phyloP scores from a whole-genome alignment of 306 rosid genomes.

The Castanopsis chinensis region DNA sequence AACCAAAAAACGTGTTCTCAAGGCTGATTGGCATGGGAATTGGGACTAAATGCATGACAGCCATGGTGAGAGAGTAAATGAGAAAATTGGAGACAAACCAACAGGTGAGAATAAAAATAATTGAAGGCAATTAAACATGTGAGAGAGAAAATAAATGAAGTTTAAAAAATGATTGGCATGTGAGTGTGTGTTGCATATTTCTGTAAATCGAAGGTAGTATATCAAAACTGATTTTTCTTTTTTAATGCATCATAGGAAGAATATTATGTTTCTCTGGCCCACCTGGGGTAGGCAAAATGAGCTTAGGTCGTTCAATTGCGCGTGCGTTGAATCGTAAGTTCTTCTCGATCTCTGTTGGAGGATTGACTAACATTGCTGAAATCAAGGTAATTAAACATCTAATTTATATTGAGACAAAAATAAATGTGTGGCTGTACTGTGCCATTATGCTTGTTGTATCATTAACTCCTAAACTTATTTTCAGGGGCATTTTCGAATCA shows the following conservation, averaged over 20 bases:
- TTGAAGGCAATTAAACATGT: no score
- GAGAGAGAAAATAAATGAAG: no score
- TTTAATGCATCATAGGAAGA: slow-evolving; percentile 56
- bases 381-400: slow-evolving; percentile 64
- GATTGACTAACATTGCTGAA: slow-evolving; percentile 95
- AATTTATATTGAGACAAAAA: background rate
- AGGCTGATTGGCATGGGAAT: no score
- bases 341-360: slow-evolving; percentile 92
- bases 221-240: slow-evolving; percentile 18
- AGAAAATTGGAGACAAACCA: no score
- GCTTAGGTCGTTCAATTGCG: slow-evolving; percentile 96
- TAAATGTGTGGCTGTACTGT: background rate
- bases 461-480: slow-evolving; percentile 23
- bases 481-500: slow-evolving; percentile 99
- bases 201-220: slow-evolving; percentile 3
- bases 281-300: slow-evolving; percentile 94
- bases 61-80: no score
- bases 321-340: slow-evolving; percentile 95
- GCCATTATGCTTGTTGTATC: background rate
- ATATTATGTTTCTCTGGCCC: slow-evolving; percentile 98
- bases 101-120: no score
- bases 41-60: no score
- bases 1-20: no score
- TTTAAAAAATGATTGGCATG: background rate
- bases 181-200: slow-evolving; percentile 5